phyloP scores from a whole-genome alignment of 441 rosid genomes.

The Gossypium davidsonii region DNA sequence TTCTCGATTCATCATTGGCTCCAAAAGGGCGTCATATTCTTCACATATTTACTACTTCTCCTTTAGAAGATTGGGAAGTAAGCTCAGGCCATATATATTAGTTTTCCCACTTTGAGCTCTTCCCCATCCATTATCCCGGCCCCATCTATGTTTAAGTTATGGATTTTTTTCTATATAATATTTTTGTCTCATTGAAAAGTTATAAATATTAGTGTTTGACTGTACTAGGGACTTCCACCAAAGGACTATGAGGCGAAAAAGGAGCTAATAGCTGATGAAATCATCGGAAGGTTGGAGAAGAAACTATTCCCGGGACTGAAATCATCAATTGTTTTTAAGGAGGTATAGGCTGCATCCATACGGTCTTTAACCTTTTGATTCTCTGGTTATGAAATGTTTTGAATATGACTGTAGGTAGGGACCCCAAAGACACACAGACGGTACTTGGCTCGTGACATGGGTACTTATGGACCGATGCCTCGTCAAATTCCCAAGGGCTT shows the following conservation, averaged over 20 bases:
- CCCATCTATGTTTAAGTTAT: not conserved
- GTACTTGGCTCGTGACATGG: conserved; percentile 72
- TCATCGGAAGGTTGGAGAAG: conserved; percentile 72
- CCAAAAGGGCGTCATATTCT: conserved; percentile 79
- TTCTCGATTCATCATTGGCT: conserved; percentile 84
- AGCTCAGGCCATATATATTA: conserved; percentile 7
- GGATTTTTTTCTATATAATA: not conserved
- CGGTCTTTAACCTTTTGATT: not conserved
- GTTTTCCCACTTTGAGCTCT: not conserved
- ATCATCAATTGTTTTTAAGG: conserved; percentile 69
- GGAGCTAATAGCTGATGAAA: conserved; percentile 51
- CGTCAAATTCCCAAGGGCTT: conserved; percentile 81
- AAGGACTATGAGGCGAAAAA: conserved; percentile 81
- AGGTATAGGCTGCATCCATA: conserved; percentile 40
- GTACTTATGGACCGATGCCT: conserved; percentile 96
- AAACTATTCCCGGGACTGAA: conserved; percentile 78
- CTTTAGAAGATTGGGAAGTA: conserved; percentile 91
- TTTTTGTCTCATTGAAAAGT: not conserved
- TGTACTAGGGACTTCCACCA: conserved; percentile 59
- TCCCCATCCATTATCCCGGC: not conserved
- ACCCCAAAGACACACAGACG: conserved; percentile 90
- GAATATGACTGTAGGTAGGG: conserved; percentile 49
- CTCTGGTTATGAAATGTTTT: conserved; percentile 1
- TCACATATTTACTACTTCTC: conserved; percentile 82
- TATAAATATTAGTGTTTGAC: not conserved